Base-by-base conservation (phyloP, 257 asterid genomes). In the Solanum ossicruentum region DNA sequence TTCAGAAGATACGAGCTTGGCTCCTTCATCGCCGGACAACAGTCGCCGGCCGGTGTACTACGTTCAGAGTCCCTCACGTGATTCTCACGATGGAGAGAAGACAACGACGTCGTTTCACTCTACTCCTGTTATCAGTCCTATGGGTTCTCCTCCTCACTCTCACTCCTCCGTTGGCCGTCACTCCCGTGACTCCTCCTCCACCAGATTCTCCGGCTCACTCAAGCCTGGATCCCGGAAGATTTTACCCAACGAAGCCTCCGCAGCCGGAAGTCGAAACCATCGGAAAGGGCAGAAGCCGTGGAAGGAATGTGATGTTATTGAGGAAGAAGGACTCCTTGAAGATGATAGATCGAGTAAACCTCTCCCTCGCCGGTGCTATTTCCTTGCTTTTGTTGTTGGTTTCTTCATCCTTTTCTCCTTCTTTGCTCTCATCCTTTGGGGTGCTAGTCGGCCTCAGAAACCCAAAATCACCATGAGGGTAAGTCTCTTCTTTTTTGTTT, bases 41-140 rank as follows among this genome's bases (percentile, higher is more conserved):
- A 90, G 71, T 66, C 88, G 98, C 10, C 94, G 96, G 3, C 91
- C 94, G 18, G 98, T 73, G 20, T 95, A 93, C 90, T 94, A 84
- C 93, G 99, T 95, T 26, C 98, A 95, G 86, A 95, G 99, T 89
- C 99, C 99, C 0, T 93, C 99, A 1, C 93, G 96, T 32, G 97
- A 94, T 83, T 95, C 98, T 8, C 96, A 95, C 89, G 99, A 93
- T 86, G 99, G 97, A 1, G 98, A 93, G 85, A 95, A 94, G 73
- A 92, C 95, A n/a, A 84, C 96, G 84, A 92, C 92, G 56, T 95
- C 98, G 58, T 94, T 94, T 67, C 98, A 92, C 81, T 95, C 99
- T 0, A 93, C 98, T 2, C 98, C 98, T 6, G 91, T 90, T 13
- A 57, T 89, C 47, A 93, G 98, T 85, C 97, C 97, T 4, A 47